Evolutionary conservation across 2,329 filamentous ascomycete species (phyloP).

Genomic region (Aureobasidium uvarum): DNA sequence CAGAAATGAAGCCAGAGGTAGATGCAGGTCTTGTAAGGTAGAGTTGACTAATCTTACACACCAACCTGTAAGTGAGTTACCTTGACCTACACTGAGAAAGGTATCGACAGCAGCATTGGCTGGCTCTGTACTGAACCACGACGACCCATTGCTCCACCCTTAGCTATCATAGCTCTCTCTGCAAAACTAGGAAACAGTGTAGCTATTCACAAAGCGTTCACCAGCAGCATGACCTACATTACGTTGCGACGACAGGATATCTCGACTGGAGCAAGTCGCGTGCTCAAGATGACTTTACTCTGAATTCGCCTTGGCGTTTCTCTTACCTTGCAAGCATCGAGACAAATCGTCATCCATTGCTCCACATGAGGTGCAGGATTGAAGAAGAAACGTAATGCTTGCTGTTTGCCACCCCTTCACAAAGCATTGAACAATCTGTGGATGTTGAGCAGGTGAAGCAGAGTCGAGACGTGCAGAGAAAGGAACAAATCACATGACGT

Average conservation of each 20-base stretch:
- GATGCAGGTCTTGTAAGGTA: neutral
- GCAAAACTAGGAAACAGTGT: neutral
- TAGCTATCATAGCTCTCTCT: neutral
- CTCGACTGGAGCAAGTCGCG: neutral
- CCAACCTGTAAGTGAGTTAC: neutral
- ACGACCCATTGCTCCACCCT: neutral
- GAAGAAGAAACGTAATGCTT: neutral
- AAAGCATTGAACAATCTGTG: neutral
- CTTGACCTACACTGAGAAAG: neutral
- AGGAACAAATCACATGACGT: neutral
- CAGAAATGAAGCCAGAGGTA: neutral
- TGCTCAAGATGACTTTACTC: neutral
- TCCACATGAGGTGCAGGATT: neutral
- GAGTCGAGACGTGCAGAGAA: neutral
- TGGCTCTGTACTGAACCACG: neutral
- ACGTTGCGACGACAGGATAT: neutral
- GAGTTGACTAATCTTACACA: neutral
- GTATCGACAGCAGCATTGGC: neutral
- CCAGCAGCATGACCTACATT: neutral
- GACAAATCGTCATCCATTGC: neutral
- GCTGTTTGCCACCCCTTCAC: slow-evolving; percentile 4
- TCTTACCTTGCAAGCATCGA: neutral
- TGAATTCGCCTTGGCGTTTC: neutral
- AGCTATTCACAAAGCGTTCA: neutral
- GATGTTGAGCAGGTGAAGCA: neutral